Evolutionary conservation across 2,329 filamentous ascomycete genomes (phyloP), one percentile per base, ranked within the genome.

Genomic region (Pseudocercospora ulei): DNA sequence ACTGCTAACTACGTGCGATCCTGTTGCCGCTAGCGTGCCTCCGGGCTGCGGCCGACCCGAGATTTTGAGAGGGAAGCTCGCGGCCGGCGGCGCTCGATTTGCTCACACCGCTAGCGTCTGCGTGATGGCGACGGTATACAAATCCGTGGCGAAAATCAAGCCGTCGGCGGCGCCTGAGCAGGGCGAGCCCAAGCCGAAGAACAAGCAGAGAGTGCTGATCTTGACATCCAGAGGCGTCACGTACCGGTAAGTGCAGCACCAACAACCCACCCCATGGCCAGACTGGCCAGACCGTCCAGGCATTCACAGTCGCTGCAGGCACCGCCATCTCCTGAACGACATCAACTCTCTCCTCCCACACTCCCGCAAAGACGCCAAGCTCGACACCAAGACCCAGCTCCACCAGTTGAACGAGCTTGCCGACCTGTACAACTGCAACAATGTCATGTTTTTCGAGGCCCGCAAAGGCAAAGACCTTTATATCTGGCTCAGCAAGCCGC

Each of bases 401-500:
- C 73, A 77, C 72, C 70, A 82, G 59, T 74, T 93, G 35, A 90
- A 90, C 65, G 83, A 87, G 56, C 66, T 76, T 26, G 70, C 70
- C 41, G 76, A 80, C 57, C 72, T 94, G 18, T 90, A 92, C 70
- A 92, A 90, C 60, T 92, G 84, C 73, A 94, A 93, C 66, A 88
- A 92, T 60, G 76, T 90, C 41, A 73, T 95, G 46, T 98, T 94
- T 67, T 92, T 95, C 60, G 88, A 98, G 67, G 87, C 87, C 29
- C 74, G 87, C 44, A 98, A 96, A 65, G 83, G 81, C 43, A 80
- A 94, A 65, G 90, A 96, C 69, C 70, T 96, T 12, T 98, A 96
- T 64, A 69, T 92, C 47, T 95, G 86, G 86, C 75, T 95, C 57
- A 78, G 81, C 63, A 93, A 92, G 59, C 80, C 86, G 1, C 90